A percentile compares a stretch with the other conserved stretches of the same genome.
phyloP scores from a whole-genome alignment of 768 basidiomycete genomes.

The Mycena kentingensis region DNA sequence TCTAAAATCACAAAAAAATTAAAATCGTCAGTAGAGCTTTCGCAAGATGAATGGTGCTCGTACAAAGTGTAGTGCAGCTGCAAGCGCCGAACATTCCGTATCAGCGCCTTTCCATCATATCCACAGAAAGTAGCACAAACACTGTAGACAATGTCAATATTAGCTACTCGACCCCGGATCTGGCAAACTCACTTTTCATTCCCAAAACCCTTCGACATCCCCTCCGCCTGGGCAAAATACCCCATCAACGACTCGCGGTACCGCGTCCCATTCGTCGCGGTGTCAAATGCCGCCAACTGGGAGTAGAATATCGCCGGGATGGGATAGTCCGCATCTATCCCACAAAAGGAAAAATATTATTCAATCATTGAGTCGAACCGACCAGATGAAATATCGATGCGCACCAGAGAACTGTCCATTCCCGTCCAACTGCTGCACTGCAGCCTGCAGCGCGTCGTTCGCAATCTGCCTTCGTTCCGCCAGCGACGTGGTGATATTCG shows the following conservation, averaged over 20 bases:
- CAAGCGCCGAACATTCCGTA: neutral
- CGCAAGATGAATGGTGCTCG: neutral
- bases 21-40: neutral
- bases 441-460: neutral
- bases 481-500: neutral
- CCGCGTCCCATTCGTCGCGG: neutral
- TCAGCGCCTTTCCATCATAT: neutral
- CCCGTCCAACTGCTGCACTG: neutral
- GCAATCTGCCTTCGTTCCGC: neutral
- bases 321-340: neutral
- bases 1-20: neutral
- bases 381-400: too few species aligned
- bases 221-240: neutral
- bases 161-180: neutral
- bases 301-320: neutral
- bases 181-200: neutral
- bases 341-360: neutral
- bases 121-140: neutral
- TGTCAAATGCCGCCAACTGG: neutral
- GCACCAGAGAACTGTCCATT: neutral
- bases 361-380: too few species aligned
- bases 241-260: neutral
- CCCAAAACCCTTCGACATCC: neutral
- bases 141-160: neutral
- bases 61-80: constrained; percentile 1